Evolutionary conservation across 805 yeast genomes (phyloP).

Genomic region (Ogataea paraovalis): DNA sequence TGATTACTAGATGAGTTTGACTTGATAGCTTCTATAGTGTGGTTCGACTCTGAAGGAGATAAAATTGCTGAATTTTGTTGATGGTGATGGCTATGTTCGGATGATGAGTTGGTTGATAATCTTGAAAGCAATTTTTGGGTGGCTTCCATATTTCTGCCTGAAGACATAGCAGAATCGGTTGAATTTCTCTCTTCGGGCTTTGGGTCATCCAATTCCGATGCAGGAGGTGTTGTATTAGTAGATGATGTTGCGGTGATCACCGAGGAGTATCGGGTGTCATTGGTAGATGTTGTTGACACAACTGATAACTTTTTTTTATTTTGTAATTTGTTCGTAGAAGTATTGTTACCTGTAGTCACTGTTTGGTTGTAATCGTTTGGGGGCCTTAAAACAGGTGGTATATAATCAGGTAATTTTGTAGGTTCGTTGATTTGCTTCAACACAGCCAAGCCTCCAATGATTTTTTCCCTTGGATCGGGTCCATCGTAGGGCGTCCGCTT

Average conservation of each 20-base stretch:
- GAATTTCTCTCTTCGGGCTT: not conserved
- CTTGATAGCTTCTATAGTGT: conserved; percentile 1
- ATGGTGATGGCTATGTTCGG: not conserved
- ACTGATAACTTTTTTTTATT: conserved; percentile 5
- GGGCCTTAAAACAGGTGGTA: conserved; percentile 53
- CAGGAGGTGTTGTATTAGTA: conserved; percentile 6
- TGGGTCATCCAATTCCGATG: conserved; percentile 1
- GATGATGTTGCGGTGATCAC: conserved; percentile 1
- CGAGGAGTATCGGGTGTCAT: conserved; percentile 2
- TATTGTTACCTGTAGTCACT: not conserved
- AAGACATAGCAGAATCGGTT: not conserved
- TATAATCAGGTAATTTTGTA: conserved; percentile 42
- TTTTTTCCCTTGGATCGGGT: conserved; percentile 8
- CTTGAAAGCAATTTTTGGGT: not conserved
- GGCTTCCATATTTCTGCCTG: not conserved
- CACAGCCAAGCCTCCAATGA: conserved; percentile 4
- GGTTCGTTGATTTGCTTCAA: conserved; percentile 43
- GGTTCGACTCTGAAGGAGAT: conserved; percentile 5
- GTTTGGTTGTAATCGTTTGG: conserved; percentile 17
- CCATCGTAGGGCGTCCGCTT: not conserved
- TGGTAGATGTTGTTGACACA: conserved; percentile 11
- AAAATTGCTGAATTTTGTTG: not conserved
- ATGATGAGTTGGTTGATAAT: not conserved
- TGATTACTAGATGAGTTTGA: not conserved
- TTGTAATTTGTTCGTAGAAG: not conserved